Base-by-base conservation (phyloP, 495 filamentous ascomycete species). In the Tuber microsphaerosporum region DNA sequence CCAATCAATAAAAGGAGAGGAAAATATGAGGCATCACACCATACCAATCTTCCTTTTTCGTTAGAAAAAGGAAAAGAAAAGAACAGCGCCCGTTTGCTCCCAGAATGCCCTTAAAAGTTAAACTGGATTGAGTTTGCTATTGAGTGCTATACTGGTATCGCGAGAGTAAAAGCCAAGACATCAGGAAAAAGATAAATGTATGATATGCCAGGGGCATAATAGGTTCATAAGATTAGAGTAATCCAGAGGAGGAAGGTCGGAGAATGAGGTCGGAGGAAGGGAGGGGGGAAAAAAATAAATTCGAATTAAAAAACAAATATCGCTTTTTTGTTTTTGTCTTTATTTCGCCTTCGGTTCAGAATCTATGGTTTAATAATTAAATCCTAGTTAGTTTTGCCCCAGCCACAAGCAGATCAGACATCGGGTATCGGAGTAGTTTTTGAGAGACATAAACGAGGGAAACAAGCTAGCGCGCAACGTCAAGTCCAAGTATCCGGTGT, bases 211-310 rank as follows among this genome's bases (percentile, higher is more conserved):
- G 26, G 31, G 22, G 56, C n/a, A n/a, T n/a, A n/a, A 12, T 34
- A 65, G 31, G 56, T 34, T 34, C 56, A 65, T 17, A 65, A 65
- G 56, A 65, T 65, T 65, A 65, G 56, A 65, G 56, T 65, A 65
- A 65, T 65, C 31, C 56, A 19, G 34, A 31, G 26, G 17, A 17
- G 26, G 56, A 65, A 65, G 56, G 56, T 17, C 56, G 26, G 34
- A 65, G 56, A 65, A 65, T 9, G 14, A 65, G 34, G 51, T 61
- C 10, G 10, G 56, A 12, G 4, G 6, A 65, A 34, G n/a, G 19
- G 9, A 56, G 20, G n/a, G n/a, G n/a, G n/a, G 19, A 56, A 56
- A 56, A 10, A n/a, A 56, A n/a, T 48, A n/a, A 51, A n/a, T 48
- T 20, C 45, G 6, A 48, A 48, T 48, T 20, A n/a, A 56, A n/a